A percentile compares a stretch with the other conserved stretches of the same genome.
Evolutionary conservation across 1,284 basidiomycete genomes (phyloP).

Genomic region (Xanthoconium separans): DNA sequence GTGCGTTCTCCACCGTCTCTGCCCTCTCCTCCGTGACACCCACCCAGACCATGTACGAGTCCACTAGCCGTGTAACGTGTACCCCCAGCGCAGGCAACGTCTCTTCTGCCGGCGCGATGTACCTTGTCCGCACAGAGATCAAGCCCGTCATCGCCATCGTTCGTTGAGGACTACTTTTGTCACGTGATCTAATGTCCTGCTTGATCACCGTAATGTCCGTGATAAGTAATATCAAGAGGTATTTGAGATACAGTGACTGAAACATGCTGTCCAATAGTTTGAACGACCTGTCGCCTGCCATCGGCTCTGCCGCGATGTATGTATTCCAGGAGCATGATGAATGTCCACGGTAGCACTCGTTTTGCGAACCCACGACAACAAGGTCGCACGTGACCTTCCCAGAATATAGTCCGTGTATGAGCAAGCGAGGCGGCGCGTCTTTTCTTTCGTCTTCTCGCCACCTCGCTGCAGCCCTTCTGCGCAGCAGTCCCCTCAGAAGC

Average conservation of each 20-base stretch:
- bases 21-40: constrained; percentile 51
- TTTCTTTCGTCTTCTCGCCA: not conserved
- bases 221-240: too few relatives aligned
- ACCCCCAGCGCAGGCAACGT: constrained; percentile 61
- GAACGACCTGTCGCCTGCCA: too few relatives aligned
- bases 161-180: not conserved
- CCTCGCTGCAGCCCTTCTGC: not conserved
- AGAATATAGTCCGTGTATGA: not conserved
- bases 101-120: constrained; percentile 45
- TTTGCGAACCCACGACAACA: too few relatives aligned
- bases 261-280: not conserved
- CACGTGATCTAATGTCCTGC: constrained; percentile 17
- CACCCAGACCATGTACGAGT: constrained; percentile 83
- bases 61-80: constrained; percentile 66
- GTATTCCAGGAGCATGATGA: too few relatives aligned
- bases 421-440: not conserved
- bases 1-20: constrained; percentile 50
- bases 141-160: constrained; percentile 6
- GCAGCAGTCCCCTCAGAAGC: not conserved
- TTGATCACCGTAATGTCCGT: too few relatives aligned
- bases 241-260: not conserved
- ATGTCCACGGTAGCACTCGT: too few relatives aligned
- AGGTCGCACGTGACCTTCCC: not conserved
- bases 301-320: too few relatives aligned
- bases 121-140: constrained; percentile 44